Evolutionary conservation across 2,329 filamentous ascomycete species (phyloP).

Genomic region (Alternaria burnsii): DNA sequence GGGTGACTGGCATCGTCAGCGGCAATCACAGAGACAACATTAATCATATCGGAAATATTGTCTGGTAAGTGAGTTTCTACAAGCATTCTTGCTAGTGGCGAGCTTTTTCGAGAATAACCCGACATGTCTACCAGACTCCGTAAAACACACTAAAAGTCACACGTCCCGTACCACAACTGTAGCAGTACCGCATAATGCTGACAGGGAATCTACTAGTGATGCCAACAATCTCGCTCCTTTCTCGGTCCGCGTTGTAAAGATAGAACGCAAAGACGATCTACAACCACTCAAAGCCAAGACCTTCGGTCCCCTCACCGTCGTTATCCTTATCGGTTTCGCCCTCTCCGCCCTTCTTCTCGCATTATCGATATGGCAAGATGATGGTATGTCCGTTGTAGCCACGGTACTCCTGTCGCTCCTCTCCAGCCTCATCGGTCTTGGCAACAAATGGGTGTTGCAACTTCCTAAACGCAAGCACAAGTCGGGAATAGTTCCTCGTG

Average conservation of each 20-base stretch:
- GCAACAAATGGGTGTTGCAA: conserved; percentile 59
- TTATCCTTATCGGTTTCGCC: conserved; percentile 56
- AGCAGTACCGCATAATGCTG: not conserved
- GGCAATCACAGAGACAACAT: conserved; percentile 58
- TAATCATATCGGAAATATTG: conserved; percentile 60
- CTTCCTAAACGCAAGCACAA: conserved; percentile 50
- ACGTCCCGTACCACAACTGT: not conserved
- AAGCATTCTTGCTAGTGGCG: not conserved
- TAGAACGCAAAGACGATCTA: conserved; percentile 43
- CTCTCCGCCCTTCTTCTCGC: conserved; percentile 56
- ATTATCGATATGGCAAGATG: conserved; percentile 55
- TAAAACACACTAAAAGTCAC: not conserved
- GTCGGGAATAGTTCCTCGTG: conserved; percentile 44
- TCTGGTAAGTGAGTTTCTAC: conserved; percentile 46
- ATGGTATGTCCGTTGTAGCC: conserved; percentile 62
- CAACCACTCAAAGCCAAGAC: conserved; percentile 54
- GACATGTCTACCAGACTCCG: conserved; percentile 13
- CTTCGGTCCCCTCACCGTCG: conserved; percentile 56
- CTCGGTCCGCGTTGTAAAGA: conserved; percentile 53
- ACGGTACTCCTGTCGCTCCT: conserved; percentile 59
- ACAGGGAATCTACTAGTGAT: conserved; percentile 34
- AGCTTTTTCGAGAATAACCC: conserved; percentile 13
- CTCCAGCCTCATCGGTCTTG: conserved; percentile 59
- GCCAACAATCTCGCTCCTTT: conserved; percentile 47
- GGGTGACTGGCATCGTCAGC: conserved; percentile 57